Conservation (phyloP, 371 early-diverging fungal species). For the Apophysomyces variabilis region DNA sequence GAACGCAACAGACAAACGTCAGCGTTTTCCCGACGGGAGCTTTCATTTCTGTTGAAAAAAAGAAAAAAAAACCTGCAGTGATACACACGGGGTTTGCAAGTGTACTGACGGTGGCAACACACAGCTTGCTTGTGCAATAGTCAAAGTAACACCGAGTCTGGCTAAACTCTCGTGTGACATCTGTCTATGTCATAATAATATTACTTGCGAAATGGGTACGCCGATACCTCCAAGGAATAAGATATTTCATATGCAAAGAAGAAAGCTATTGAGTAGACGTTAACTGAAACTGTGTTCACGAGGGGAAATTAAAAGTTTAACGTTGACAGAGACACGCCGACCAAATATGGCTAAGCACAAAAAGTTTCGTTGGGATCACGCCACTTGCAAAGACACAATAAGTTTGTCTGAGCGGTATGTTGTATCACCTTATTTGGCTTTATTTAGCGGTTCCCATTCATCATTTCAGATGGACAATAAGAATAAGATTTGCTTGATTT, state of each 20-base stretch:
- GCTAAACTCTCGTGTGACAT: not conserved
- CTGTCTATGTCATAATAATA: not conserved
- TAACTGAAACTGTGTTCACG: not conserved
- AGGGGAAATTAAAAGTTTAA: conserved; percentile 12
- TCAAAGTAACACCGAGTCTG: not conserved
- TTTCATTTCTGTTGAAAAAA: not conserved
- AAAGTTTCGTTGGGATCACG: not conserved
- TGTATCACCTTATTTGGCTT: conserved; percentile 5
- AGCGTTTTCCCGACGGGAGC: not conserved
- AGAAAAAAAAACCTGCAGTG: not conserved
- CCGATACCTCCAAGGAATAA: not conserved
- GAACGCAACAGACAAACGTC: not conserved
- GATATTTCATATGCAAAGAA: not conserved
- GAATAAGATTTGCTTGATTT: conserved; percentile 5
- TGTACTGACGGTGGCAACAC: not conserved
- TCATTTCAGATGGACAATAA: not conserved
- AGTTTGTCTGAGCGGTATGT: not conserved
- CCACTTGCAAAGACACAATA: conserved; percentile 8
- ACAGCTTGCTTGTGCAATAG: not conserved
- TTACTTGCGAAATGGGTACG: not conserved
- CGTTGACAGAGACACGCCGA: conserved; percentile 3
- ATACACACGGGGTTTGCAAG: conserved; percentile 1
- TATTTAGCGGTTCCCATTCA: conserved; percentile 4
- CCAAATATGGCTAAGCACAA: conserved; percentile 7
- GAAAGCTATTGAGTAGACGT: not conserved